A percentile compares a stretch with the other conserved stretches of the same genome.
These are phyloP conservation scores for Nevesoporus exiguus DNA, from an alignment of 768 basidiomycete species.

Conservation along the genomic window DNA sequence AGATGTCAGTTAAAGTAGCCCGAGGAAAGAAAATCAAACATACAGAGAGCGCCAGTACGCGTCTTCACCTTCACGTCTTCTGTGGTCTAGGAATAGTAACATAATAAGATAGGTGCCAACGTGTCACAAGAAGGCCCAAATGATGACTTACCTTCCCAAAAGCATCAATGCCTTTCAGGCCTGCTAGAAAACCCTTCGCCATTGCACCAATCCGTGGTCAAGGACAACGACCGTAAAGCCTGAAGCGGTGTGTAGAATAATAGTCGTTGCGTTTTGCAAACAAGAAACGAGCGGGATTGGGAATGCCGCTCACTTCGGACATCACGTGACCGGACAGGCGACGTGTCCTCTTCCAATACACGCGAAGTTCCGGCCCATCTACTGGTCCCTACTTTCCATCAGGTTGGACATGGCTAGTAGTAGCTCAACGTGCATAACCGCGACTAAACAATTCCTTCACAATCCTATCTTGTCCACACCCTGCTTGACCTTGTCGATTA, in stretches of 20 bases:
- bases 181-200: constrained; percentile 75
- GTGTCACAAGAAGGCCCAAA: constrained; percentile 2
- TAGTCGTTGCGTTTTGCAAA: background rate
- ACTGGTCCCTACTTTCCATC: too few species aligned
- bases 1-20: constrained; percentile 6
- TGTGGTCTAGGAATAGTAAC: constrained; percentile 63
- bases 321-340: constrained; percentile 24
- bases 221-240: constrained; percentile 11
- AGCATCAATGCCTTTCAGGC: constrained; percentile 91
- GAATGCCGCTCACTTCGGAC: background rate
- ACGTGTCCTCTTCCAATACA: constrained; percentile 23
- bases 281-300: background rate
- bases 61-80: constrained; percentile 99
- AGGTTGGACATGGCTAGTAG: background rate
- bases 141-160: constrained; percentile 84
- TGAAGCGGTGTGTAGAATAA: constrained; percentile 8
- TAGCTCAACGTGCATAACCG: background rate
- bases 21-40: constrained; percentile 30
- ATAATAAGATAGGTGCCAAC: constrained; percentile 9
- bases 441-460: constrained; percentile 9
- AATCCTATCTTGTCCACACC: constrained; percentile 64
- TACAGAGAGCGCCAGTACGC: constrained; percentile 85
- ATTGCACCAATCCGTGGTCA: constrained; percentile 38
- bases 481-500: constrained; percentile 87
- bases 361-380: background rate